Percentiles rank a stretch among this genome's conserved stretches.
These are phyloP conservation scores for Diutina ranongensis DNA, from an alignment of 1,139 yeast species.

Conservation along the genomic window DNA sequence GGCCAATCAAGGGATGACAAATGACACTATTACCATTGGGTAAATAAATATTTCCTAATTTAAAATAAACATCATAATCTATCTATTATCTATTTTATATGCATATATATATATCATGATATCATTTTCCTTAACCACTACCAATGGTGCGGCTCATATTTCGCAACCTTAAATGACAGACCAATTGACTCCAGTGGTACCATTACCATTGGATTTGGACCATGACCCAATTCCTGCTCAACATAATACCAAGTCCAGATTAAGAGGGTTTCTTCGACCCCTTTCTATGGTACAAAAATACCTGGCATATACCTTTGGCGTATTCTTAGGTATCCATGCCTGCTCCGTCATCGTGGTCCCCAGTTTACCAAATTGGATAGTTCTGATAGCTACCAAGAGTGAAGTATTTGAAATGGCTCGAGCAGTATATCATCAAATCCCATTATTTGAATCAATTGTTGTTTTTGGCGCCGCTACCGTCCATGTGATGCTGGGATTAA, in stretches of 20 bases:
- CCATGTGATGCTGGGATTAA: slow-evolving; percentile 47
- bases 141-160: neutral
- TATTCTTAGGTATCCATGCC: slow-evolving; percentile 49
- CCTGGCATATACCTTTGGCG: slow-evolving; percentile 47
- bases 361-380: too few relatives aligned
- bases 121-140: too few relatives aligned
- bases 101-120: too few relatives aligned
- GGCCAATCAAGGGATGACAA: too few relatives aligned
- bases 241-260: neutral
- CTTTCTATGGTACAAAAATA: slow-evolving; percentile 36
- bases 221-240: neutral
- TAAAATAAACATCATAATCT: too few relatives aligned
- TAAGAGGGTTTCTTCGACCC: neutral
- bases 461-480: slow-evolving; percentile 35
- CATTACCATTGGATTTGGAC: neutral
- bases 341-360: slow-evolving; percentile 33
- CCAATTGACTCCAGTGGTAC: slow-evolving; percentile 1
- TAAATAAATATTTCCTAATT: too few relatives aligned
- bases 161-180: neutral
- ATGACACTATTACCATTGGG: neutral
- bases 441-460: slow-evolving; percentile 35
- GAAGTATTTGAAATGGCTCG: slow-evolving; percentile 52
- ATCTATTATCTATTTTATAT: too few relatives aligned
- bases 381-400: slow-evolving; percentile 25
- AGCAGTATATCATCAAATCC: slow-evolving; percentile 43